phyloP scores from a whole-genome alignment of 768 basidiomycete species.

The Termitomyces eurrhizus region DNA sequence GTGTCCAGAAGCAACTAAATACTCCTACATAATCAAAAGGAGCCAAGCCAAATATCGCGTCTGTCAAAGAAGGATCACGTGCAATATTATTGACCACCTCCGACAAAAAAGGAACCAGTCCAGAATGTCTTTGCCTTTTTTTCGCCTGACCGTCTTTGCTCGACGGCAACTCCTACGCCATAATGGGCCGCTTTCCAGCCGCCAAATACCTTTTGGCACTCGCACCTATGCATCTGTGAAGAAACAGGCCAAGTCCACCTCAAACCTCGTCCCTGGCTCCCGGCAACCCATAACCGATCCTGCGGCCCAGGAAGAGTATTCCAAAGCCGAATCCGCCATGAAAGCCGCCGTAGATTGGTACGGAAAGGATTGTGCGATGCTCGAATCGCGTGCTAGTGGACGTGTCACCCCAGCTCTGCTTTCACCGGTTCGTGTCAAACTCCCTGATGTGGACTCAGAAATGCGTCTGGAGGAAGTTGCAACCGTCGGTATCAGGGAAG shows the following conservation, averaged over 20 bases:
- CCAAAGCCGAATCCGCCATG: constrained; percentile 65
- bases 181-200: neutral
- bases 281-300: constrained; percentile 54
- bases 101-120: neutral
- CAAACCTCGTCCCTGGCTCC: constrained; percentile 63
- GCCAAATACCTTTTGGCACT: neutral
- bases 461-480: constrained; percentile 65
- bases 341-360: constrained; percentile 62
- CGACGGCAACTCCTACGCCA: neutral
- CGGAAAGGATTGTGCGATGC: constrained; percentile 68
- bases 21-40: neutral
- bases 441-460: constrained; percentile 35
- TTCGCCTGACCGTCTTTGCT: constrained; percentile 2
- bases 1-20: neutral
- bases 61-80: neutral
- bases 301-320: constrained; percentile 54
- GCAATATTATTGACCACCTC: neutral
- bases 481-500: constrained; percentile 78
- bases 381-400: constrained; percentile 70
- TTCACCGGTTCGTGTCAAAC: constrained; percentile 58
- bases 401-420: constrained; percentile 74
- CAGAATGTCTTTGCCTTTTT: neutral
- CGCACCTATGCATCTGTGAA: constrained; percentile 25
- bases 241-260: constrained; percentile 46
- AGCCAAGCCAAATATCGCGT: neutral